Base-by-base conservation (phyloP, 208 protist genomes). In the Crithidia expoeki region DNA sequence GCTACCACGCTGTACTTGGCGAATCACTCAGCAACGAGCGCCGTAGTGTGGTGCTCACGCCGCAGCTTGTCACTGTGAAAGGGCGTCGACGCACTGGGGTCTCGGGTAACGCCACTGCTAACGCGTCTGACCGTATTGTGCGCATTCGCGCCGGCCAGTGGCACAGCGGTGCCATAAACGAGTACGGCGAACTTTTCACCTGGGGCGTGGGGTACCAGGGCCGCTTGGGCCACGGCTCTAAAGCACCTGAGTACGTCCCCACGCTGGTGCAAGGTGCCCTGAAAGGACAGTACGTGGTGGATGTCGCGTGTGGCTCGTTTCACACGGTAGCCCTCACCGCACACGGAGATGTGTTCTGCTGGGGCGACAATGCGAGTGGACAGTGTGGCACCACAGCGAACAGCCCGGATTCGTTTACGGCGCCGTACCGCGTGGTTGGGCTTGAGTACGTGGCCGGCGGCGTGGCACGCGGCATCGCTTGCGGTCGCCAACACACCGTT, bases 171-270 rank as follows among this genome's bases (percentile, higher is more conserved):
- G 92, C 87, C 11, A 89, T 96, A 74, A 96, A 84, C 68, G 68
- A 67, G 12, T 61, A 69, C 27, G 92, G 92, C 36, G 83, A 92
- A 72, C 81, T 96, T 52, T 96, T 91, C 66, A 93, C 89, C 23
- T 96, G 92, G 89, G 92, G 92, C 30, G 85, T 94, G n/a, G 92
- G 92, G 9, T 92, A 89, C 57, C 88, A 96, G 59, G 88, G 92
- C 10, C 84, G 92, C 7, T 80, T 96, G 2, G 92, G 92, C 2
- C 88, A 92, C 72, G 88, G 89, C 30, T 69, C 79, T 68, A 90
- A 83, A 68, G 78, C 89, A 4, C 81, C 88, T 0, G 79, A 73
- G 21, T 84, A 87, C 46, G 59, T 79, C n/a, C 92, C 92, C 28
- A 86, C 57, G n/a, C 75, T 77, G 44, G 86, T 96, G 50, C 78